A percentile compares a stretch with the other conserved stretches of the same genome.
Evolutionary conservation across 768 basidiomycete species (phyloP).

Genomic region (Phlegmacium glaucopus): DNA sequence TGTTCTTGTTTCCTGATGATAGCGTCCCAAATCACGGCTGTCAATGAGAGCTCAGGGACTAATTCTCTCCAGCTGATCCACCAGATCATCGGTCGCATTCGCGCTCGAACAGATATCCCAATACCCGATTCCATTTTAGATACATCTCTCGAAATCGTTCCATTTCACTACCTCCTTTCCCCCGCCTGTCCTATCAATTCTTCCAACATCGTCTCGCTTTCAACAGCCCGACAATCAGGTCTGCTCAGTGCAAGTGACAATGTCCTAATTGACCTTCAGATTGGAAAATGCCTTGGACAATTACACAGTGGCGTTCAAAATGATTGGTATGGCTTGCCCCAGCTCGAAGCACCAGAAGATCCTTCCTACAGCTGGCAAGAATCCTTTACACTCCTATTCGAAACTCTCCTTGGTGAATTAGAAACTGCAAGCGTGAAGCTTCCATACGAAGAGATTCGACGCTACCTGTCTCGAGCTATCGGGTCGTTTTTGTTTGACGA

Average conservation of each 20-base stretch:
- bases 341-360: slow-evolving; percentile 25
- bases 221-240: slow-evolving; percentile 32
- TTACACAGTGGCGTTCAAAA: slow-evolving; percentile 68
- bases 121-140: slow-evolving; percentile 48
- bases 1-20: slow-evolving; percentile 14
- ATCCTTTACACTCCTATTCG: slow-evolving; percentile 59
- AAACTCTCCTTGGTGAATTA: slow-evolving; percentile 48
- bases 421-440: slow-evolving; percentile 29
- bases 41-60: slow-evolving; percentile 4
- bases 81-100: slow-evolving; percentile 39
- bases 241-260: slow-evolving; percentile 35
- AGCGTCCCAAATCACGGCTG: slow-evolving; percentile 1
- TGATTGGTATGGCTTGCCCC: slow-evolving; percentile 68
- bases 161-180: slow-evolving; percentile 52
- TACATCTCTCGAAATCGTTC: slow-evolving; percentile 38
- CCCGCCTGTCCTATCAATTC: slow-evolving; percentile 35
- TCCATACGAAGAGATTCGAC: slow-evolving; percentile 42
- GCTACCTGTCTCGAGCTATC: slow-evolving; percentile 63
- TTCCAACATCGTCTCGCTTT: slow-evolving; percentile 32
- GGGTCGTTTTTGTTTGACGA: slow-evolving; percentile 76
- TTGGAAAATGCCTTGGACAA: slow-evolving; percentile 58
- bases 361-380: slow-evolving; percentile 73
- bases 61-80: slow-evolving; percentile 37
- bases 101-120: slow-evolving; percentile 45
- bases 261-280: slow-evolving; percentile 51